Percentiles rank a stretch among this genome's conserved stretches.
phyloP scores from a whole-genome alignment of 305 asterid species.

The Fraxinus latifolia region DNA sequence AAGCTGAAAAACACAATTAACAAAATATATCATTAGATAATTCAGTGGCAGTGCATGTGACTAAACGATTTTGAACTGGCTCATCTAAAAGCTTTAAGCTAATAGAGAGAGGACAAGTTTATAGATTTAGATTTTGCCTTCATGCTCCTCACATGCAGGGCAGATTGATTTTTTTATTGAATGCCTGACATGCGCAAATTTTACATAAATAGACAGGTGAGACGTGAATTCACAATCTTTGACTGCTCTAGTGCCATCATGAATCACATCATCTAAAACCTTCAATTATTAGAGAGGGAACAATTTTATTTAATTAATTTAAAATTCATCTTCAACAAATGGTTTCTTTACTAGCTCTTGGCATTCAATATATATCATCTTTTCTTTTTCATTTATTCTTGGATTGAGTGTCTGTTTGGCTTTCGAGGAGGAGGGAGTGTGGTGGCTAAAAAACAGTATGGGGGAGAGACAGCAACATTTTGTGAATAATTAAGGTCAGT shows the following conservation, averaged over 20 bases:
- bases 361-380: not conserved
- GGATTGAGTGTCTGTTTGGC: not conserved
- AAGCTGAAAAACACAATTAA: conserved; percentile 56
- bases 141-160: not conserved
- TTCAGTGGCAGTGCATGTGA: not conserved
- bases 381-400: not conserved
- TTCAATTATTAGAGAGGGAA: not conserved
- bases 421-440: not conserved
- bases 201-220: not conserved
- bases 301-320: not conserved
- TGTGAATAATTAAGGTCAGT: not conserved
- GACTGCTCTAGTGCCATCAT: not conserved
- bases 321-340: not conserved
- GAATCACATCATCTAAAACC: not conserved
- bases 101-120: not conserved
- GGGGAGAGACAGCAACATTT: not conserved
- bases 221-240: not conserved
- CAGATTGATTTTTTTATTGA: not conserved
- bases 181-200: not conserved
- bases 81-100: not conserved
- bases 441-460: not conserved
- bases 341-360: not conserved
- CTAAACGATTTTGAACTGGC: not conserved
- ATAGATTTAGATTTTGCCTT: not conserved
- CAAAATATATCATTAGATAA: conserved; percentile 6